Evolutionary conservation across 2,329 filamentous ascomycete genomes (phyloP).

Genomic region (Chaetomium globosum): DNA sequence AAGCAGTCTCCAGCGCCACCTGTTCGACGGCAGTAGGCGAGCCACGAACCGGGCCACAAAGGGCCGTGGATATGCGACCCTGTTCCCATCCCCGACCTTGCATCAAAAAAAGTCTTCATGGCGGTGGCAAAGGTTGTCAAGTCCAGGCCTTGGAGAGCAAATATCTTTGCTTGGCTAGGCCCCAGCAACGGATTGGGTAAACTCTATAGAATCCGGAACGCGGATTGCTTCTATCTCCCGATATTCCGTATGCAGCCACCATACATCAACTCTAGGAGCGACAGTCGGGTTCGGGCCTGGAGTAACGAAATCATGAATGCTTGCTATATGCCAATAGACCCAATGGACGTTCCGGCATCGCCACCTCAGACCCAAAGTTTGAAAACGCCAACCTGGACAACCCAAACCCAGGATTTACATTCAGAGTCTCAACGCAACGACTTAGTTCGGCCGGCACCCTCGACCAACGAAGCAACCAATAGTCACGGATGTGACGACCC

Average conservation of each 20-base stretch:
- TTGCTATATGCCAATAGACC: background rate
- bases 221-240: conserved; percentile 7
- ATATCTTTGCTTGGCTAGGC: background rate
- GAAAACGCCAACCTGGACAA: background rate
- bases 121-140: background rate
- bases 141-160: background rate
- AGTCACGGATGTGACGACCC: background rate
- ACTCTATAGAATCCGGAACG: background rate
- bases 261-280: background rate
- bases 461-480: background rate
- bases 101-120: background rate
- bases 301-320: background rate
- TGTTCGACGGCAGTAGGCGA: background rate
- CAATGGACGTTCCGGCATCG: background rate
- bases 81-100: background rate
- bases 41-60: background rate
- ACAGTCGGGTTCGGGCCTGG: background rate
- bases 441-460: background rate
- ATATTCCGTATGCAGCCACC: background rate
- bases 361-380: too few species aligned
- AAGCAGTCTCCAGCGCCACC: background rate
- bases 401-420: background rate
- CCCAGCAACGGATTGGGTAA: background rate
- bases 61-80: background rate
- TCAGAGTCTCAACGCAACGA: background rate